Evolutionary conservation across 441 rosid genomes (phyloP).

Genomic region (Erodium chrysanthum): DNA sequence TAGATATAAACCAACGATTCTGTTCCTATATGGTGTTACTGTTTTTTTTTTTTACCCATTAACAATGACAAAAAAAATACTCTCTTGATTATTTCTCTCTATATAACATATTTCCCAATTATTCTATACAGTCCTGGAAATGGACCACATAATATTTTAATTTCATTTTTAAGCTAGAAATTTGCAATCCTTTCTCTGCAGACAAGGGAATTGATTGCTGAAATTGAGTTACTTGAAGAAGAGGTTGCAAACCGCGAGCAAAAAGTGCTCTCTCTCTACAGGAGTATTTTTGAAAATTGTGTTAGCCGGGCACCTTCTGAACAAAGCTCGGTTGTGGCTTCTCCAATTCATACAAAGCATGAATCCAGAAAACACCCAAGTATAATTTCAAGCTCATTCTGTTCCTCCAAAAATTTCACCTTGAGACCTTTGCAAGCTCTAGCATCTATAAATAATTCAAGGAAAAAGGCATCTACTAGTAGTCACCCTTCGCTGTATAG

Average conservation of each 20-base stretch:
- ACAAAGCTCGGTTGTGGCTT: constrained; percentile 47
- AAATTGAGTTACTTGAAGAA: constrained; percentile 72
- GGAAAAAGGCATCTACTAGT: constrained; percentile 34
- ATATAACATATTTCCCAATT: too few relatives aligned
- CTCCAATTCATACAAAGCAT: constrained; percentile 61
- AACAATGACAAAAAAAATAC: not conserved
- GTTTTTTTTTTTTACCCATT: not conserved
- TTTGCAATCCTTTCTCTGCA: constrained; percentile 20
- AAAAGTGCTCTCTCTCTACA: constrained; percentile 64
- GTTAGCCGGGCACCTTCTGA: constrained; percentile 45
- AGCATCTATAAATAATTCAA: constrained; percentile 31
- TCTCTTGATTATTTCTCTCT: not conserved
- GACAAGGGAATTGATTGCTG: constrained; percentile 69
- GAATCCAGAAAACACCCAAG: constrained; percentile 60
- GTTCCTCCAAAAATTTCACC: constrained; percentile 63
- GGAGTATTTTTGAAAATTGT: constrained; percentile 56
- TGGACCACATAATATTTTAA: not conserved
- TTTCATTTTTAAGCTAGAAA: constrained; percentile 5
- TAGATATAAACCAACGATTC: too few relatives aligned
- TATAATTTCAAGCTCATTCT: constrained; percentile 68
- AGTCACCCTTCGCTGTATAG: constrained; percentile 25
- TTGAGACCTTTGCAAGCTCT: constrained; percentile 47
- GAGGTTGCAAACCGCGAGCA: constrained; percentile 73
- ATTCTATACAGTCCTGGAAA: too few relatives aligned
- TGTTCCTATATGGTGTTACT: not conserved